Conservation (phyloP, 306 rosid species). For the Gastrolobium villosum region DNA sequence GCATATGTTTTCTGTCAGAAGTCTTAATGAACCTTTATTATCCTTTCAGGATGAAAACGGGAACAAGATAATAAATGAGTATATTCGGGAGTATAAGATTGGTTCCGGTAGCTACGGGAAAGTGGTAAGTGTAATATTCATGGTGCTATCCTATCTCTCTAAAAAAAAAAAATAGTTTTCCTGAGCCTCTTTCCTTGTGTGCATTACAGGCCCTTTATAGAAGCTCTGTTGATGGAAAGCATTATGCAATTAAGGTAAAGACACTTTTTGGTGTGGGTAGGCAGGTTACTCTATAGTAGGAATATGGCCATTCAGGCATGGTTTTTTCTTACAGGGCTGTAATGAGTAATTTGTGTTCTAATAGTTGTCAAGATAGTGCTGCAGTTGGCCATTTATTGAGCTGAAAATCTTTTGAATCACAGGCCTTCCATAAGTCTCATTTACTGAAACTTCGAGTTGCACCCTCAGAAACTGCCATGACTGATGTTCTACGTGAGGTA, state of each 20-base stretch:
- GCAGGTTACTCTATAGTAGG: conserved; percentile 22
- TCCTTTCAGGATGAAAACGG: conserved; percentile 87
- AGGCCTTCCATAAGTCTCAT: conserved; percentile 99
- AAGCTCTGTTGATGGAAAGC: conserved; percentile 74
- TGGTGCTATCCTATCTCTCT: conserved; percentile 28
- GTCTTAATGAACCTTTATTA: conserved; percentile 21
- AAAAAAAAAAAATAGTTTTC: conserved; percentile 13
- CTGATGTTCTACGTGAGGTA: conserved; percentile 98
- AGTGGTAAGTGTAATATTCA: conserved; percentile 75
- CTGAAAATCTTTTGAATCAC: conserved; percentile 42
- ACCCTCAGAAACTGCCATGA: conserved; percentile 99
- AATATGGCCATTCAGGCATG: not conserved
- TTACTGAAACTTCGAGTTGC: conserved; percentile 91
- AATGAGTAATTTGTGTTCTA: not conserved
- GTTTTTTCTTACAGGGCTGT: conserved; percentile 2
- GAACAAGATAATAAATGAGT: conserved; percentile 91
- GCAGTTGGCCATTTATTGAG: conserved; percentile 34
- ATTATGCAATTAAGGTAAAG: conserved; percentile 93
- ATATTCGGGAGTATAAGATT: conserved; percentile 90
- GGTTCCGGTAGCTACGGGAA: conserved; percentile 99
- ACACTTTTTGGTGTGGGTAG: not conserved
- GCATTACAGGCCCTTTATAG: conserved; percentile 79
- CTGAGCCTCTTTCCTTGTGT: conserved; percentile 47
- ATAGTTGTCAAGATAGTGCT: conserved; percentile 25
- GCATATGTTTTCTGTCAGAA: conserved; percentile 22